Conservation (phyloP, 2,329 filamentous ascomycete genomes). For the Alternaria arbusti region DNA sequence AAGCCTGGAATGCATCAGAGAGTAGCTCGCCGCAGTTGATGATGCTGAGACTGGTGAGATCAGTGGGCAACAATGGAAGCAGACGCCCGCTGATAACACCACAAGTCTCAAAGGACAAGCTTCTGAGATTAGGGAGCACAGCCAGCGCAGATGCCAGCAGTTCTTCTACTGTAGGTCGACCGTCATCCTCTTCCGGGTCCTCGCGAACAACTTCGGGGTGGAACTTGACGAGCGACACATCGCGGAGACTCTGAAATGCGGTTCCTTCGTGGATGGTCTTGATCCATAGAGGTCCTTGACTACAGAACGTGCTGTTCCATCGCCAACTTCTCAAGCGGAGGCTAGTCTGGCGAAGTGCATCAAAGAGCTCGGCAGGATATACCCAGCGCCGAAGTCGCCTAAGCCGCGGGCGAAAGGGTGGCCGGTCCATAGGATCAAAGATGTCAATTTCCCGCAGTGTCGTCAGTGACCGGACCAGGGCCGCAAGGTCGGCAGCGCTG, state of each 20-base stretch:
- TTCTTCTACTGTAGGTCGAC: slow-evolving; percentile 48
- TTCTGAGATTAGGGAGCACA: slow-evolving; percentile 68
- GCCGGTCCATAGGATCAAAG: slow-evolving; percentile 70
- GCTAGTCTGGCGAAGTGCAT: slow-evolving; percentile 62
- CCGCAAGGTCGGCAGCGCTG: slow-evolving; percentile 62
- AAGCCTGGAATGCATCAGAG: slow-evolving; percentile 69
- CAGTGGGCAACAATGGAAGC: slow-evolving; percentile 70
- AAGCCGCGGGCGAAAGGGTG: slow-evolving; percentile 68
- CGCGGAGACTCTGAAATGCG: slow-evolving; percentile 46
- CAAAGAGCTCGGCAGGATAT: slow-evolving; percentile 71
- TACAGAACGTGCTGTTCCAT: slow-evolving; percentile 62
- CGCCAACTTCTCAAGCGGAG: slow-evolving; percentile 58
- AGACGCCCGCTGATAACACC: slow-evolving; percentile 72
- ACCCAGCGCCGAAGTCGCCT: slow-evolving; percentile 65
- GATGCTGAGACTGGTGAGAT: slow-evolving; percentile 72
- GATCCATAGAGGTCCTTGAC: slow-evolving; percentile 41
- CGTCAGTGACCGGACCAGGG: slow-evolving; percentile 68
- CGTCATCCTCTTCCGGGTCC: slow-evolving; percentile 18
- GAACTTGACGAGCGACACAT: slow-evolving; percentile 47
- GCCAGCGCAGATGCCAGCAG: slow-evolving; percentile 57
- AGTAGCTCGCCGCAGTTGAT: slow-evolving; percentile 80
- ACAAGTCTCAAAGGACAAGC: slow-evolving; percentile 77
- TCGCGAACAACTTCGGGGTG: slow-evolving; percentile 26
- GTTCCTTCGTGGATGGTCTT: slow-evolving; percentile 55
- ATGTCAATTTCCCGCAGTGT: slow-evolving; percentile 74